phyloP scores from a whole-genome alignment of 169 alveolate genomes.

The Plasmodium yoelii region DNA sequence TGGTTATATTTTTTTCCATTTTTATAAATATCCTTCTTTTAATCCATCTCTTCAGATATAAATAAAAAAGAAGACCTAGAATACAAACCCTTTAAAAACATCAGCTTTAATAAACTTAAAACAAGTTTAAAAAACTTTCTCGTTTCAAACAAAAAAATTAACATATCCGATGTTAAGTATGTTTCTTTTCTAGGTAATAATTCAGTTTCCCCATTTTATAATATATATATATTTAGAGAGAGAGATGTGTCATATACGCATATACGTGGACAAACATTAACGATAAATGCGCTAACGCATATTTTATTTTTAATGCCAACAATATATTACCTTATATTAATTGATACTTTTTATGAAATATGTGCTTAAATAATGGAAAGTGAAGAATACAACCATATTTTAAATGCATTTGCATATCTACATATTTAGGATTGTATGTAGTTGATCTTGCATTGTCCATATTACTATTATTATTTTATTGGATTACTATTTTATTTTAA shows the following conservation, averaged over 20 bases:
- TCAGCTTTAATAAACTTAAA: slow-evolving; percentile 68
- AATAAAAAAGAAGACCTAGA: slow-evolving; percentile 67
- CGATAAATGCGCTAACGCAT: too few relatives aligned
- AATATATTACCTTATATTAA: too few relatives aligned
- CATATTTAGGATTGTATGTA: too few relatives aligned
- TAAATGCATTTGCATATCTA: too few relatives aligned
- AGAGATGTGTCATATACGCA: background rate
- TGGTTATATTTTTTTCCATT: background rate
- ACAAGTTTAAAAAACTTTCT: slow-evolving; percentile 58
- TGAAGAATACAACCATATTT: too few relatives aligned
- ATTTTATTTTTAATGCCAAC: too few relatives aligned
- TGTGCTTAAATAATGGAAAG: too few relatives aligned
- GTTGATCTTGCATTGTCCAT: background rate
- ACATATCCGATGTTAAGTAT: slow-evolving; percentile 52
- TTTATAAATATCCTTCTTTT: background rate
- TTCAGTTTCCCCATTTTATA: background rate
- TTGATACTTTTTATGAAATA: too few relatives aligned
- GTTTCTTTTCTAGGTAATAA: slow-evolving; percentile 60
- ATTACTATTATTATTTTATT: background rate
- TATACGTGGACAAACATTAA: too few relatives aligned
- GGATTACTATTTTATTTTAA: background rate
- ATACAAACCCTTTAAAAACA: slow-evolving; percentile 62
- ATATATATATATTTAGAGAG: background rate
- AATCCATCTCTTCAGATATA: slow-evolving; percentile 19
- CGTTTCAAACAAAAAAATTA: slow-evolving; percentile 63